These are phyloP conservation scores for Phytophthora meadii DNA, from an alignment of 352 stramenopile species.

Conservation along the genomic window DNA sequence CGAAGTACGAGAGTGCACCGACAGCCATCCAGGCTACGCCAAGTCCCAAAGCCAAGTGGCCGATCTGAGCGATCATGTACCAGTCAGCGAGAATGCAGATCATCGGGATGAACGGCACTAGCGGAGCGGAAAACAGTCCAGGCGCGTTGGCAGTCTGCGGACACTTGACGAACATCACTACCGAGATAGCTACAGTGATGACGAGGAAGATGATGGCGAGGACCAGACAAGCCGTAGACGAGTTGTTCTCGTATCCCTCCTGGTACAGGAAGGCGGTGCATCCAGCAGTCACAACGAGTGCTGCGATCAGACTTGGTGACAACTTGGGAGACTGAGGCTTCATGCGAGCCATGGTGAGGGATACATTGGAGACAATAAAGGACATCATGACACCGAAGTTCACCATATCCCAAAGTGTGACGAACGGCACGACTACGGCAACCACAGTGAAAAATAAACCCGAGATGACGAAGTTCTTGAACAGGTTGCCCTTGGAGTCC, in stretches of 20 bases:
- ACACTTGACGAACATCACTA: constrained; percentile 56
- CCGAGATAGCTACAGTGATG: constrained; percentile 39
- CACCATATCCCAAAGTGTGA: constrained; percentile 86
- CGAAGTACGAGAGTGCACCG: constrained; percentile 63
- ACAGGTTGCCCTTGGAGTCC: constrained; percentile 81
- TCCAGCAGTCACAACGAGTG: constrained; percentile 45
- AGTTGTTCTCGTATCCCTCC: constrained; percentile 54
- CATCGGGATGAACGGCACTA: constrained; percentile 65
- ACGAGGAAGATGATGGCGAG: constrained; percentile 57
- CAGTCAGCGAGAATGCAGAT: constrained; percentile 68
- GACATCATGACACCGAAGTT: constrained; percentile 87
- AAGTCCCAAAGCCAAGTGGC: constrained; percentile 40
- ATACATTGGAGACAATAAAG: constrained; percentile 84
- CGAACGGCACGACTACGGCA: constrained; percentile 80
- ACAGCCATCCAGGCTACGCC: constrained; percentile 54
- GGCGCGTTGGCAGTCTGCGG: constrained; percentile 41
- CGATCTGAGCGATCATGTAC: constrained; percentile 71
- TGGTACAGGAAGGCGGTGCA: constrained; percentile 66
- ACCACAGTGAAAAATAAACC: constrained; percentile 75
- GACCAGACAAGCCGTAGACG: constrained; percentile 42
- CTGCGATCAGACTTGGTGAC: constrained; percentile 38
- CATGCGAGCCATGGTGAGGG: constrained; percentile 69
- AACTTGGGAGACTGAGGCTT: constrained; percentile 56
- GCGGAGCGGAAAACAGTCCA: constrained; percentile 49
- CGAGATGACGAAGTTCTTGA: constrained; percentile 76